A percentile compares a stretch with the other conserved stretches of the same genome.
Evolutionary conservation across 768 basidiomycete genomes (phyloP).

Genomic region (Mycena leptocephala): DNA sequence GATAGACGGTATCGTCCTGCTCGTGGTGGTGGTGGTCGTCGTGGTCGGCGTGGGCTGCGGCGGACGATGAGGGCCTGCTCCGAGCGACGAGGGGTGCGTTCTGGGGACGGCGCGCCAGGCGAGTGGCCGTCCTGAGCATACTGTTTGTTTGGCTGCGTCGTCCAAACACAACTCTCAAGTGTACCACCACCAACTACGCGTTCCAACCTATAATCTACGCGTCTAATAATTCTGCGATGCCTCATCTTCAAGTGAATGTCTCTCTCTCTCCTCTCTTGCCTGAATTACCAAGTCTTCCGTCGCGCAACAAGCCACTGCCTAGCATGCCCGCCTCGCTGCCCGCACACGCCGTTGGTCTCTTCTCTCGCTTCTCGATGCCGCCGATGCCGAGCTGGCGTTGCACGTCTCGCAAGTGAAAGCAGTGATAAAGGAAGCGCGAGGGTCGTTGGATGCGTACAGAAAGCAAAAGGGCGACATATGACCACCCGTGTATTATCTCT

Average conservation of each 20-base stretch:
- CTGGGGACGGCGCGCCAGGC: slow-evolving; percentile 52
- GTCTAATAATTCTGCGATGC: slow-evolving; percentile 18
- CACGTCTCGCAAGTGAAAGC: slow-evolving; percentile 42
- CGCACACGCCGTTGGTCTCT: slow-evolving; percentile 45
- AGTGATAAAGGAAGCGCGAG: slow-evolving; percentile 41
- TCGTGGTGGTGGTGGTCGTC: slow-evolving; percentile 57
- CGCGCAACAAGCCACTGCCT: slow-evolving; percentile 19
- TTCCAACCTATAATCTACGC: background rate
- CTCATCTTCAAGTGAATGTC: slow-evolving; percentile 44
- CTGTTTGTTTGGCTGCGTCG: background rate
- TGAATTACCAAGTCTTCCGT: slow-evolving; percentile 13
- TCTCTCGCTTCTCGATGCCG: slow-evolving; percentile 51
- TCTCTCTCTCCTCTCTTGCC: slow-evolving; percentile 49
- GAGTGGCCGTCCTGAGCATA: slow-evolving; percentile 34
- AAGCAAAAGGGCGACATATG: slow-evolving; percentile 30
- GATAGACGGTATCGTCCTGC: slow-evolving; percentile 59
- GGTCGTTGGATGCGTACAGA: slow-evolving; percentile 38
- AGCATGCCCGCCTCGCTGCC: slow-evolving; percentile 28
- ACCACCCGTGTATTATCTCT: slow-evolving; percentile 15
- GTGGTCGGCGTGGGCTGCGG: slow-evolving; percentile 53
- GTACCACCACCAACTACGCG: no score
- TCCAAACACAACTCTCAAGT: background rate
- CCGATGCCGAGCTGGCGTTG: slow-evolving; percentile 50
- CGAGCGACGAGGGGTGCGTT: slow-evolving; percentile 50
- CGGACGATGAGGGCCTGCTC: slow-evolving; percentile 62